Evolutionary conservation across 768 basidiomycete species (phyloP).

Genomic region (Neoboletus magnificus): DNA sequence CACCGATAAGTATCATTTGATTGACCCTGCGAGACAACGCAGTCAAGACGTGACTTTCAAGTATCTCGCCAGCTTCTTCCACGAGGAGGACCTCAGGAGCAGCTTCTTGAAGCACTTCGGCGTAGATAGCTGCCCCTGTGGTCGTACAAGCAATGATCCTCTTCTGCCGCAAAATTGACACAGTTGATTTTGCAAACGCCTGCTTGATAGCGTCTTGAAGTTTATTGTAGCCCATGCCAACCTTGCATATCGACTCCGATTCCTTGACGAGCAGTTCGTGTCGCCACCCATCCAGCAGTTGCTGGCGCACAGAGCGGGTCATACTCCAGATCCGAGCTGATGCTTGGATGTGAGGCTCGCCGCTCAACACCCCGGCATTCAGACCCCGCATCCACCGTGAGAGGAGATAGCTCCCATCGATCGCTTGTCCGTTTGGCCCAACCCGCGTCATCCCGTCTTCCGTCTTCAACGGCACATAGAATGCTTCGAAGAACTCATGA

Average conservation of each 20-base stretch:
- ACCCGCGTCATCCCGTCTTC: conserved; percentile 46
- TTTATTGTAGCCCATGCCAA: conserved; percentile 36
- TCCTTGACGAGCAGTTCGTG: conserved; percentile 31
- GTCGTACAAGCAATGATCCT: conserved; percentile 70
- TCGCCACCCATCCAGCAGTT: conserved; percentile 37
- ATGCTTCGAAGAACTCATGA: conserved; percentile 40
- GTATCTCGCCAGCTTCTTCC: conserved; percentile 31
- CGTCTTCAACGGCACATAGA: conserved; percentile 35
- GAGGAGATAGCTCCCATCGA: conserved; percentile 43
- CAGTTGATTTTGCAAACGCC: conserved; percentile 33
- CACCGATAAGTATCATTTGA: conserved; percentile 58
- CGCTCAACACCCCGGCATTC: conserved; percentile 43
- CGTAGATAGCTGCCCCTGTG: conserved; percentile 62
- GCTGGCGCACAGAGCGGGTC: conserved; percentile 27
- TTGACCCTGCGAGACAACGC: conserved; percentile 44
- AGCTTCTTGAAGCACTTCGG: conserved; percentile 7
- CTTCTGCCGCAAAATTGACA: conserved; percentile 39
- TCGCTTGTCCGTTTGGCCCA: conserved; percentile 37
- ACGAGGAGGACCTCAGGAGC: conserved; percentile 46
- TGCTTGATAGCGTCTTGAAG: conserved; percentile 31
- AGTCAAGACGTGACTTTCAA: conserved; percentile 64
- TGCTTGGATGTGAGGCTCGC: conserved; percentile 22
- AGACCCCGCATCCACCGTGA: conserved; percentile 43
- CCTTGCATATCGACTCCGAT: conserved; percentile 29
- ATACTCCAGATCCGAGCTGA: conserved; percentile 39